Evolutionary conservation across 306 rosid genomes (phyloP).

Genomic region (Glycine latifolia): DNA sequence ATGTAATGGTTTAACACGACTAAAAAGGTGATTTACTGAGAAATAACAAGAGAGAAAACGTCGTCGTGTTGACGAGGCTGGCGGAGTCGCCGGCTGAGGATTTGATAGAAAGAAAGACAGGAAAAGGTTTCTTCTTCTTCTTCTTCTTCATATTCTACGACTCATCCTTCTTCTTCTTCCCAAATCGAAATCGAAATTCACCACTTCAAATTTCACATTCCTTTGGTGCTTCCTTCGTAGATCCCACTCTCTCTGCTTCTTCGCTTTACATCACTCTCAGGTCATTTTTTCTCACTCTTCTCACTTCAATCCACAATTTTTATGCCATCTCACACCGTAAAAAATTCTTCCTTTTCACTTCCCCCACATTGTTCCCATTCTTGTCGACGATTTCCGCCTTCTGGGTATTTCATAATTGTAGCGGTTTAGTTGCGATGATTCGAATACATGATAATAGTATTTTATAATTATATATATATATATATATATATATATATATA

Average conservation of each 20-base stretch:
- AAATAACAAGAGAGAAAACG: constrained; percentile 8
- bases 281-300: constrained; percentile 6
- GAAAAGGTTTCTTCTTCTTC: background rate
- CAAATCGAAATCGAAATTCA: background rate
- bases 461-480: background rate
- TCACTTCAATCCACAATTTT: constrained; percentile 7
- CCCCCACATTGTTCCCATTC: background rate
- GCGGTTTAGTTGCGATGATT: background rate
- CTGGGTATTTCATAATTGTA: constrained; percentile 40
- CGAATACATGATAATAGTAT: background rate
- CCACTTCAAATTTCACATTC: background rate
- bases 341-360: constrained; percentile 30
- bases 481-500: background rate
- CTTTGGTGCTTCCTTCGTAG: background rate
- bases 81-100: constrained; percentile 39
- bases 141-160: too few species aligned
- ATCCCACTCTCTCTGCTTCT: constrained; percentile 25
- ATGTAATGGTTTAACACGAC: background rate
- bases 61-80: constrained; percentile 46
- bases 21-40: background rate
- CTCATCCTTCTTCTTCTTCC: background rate
- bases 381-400: constrained; percentile 13
- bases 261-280: constrained; percentile 8
- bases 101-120: constrained; percentile 20
- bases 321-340: background rate